Base-by-base conservation (phyloP, 2,329 filamentous ascomycete species). In the Curvularia eragrostidis region DNA sequence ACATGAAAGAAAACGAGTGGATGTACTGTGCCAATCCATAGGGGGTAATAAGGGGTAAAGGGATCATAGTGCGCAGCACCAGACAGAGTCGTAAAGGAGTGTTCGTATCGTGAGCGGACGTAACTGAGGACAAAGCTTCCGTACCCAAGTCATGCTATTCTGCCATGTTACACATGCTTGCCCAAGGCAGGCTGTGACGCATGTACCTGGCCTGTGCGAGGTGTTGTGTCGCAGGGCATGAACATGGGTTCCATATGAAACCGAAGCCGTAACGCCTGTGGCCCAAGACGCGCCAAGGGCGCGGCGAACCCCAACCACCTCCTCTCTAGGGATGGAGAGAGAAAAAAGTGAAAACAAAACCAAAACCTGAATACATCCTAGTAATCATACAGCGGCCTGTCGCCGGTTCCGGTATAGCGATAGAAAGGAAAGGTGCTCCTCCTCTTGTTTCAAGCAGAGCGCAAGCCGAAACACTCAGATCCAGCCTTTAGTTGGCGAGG, bases 401-500 rank as follows among this genome's bases (percentile, higher is more conserved):
- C 43, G 49, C 54, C 43, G 24, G 48, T 48, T 42, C 43, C 41
- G 52, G 56, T 58, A 52, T 55, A 50, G 56, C 23, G 26, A 13
- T 41, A 47, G 39, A 54, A 55, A 47, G 51, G 46, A 58, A 46
- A 56, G 15, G 24, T 12, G 46, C 41, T 42, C 48, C 15, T 46
- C 43, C 34, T 36, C 32, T 23, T 50, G 52, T 49, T 53, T 48
- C 54, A 34, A 53, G 42, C 36, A 30, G 26, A 24, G 18, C 34
- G 26, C 41, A 30, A 36, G 32, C 30, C 47, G n/a, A 42, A 54
- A 30, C 48, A 38, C 47, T 73, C 66, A 74, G 61, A 74, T 74
- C 73, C 74, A 76, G 48, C 73, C 74, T 42, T 71, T 70, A 4
- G 63, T 70, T 2, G 63, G 68, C 47, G 71, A 72, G 12, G 72